These are phyloP conservation scores for Zoysia japonica DNA, from an alignment of 176 grass and related monocot species.

Conservation along the genomic window DNA sequence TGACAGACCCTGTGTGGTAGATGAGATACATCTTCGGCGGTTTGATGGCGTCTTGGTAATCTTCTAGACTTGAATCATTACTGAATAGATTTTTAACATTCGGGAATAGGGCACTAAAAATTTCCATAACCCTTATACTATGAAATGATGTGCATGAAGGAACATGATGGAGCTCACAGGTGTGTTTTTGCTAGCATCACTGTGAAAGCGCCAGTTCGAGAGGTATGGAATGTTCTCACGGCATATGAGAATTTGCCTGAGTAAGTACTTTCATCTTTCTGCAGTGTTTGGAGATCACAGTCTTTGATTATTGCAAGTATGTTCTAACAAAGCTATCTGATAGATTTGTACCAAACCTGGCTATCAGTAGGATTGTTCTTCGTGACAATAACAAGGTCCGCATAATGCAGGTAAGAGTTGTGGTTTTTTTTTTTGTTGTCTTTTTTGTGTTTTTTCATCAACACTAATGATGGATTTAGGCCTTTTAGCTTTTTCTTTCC, in stretches of 20 bases:
- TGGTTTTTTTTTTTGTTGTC: neutral
- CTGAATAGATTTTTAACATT: slow-evolving; percentile 6
- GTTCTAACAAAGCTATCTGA: slow-evolving; percentile 45
- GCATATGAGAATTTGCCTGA: slow-evolving; percentile 87
- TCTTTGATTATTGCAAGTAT: slow-evolving; percentile 34
- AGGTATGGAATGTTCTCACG: slow-evolving; percentile 95
- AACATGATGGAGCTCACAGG: slow-evolving; percentile 88
- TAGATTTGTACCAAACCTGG: slow-evolving; percentile 98
- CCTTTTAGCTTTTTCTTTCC: neutral
- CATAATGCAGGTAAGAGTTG: slow-evolving; percentile 77
- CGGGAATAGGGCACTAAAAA: neutral
- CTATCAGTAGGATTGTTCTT: slow-evolving; percentile 85
- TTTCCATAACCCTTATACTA: slow-evolving; percentile 22
- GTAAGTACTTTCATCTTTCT: slow-evolving; percentile 60
- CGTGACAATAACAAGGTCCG: slow-evolving; percentile 98
- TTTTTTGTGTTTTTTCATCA: slow-evolving; percentile 5
- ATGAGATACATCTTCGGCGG: slow-evolving; percentile 96
- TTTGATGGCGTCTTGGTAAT: slow-evolving; percentile 92
- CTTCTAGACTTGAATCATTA: slow-evolving; percentile 34
- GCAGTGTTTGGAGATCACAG: slow-evolving; percentile 23
- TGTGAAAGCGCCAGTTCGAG: slow-evolving; percentile 84
- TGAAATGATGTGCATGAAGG: slow-evolving; percentile 62
- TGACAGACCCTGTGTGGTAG: slow-evolving; percentile 80
- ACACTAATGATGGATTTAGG: neutral
- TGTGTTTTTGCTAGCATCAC: slow-evolving; percentile 96